Evolutionary conservation across 2,329 filamentous ascomycete genomes (phyloP).

Genomic region (Exophiala alcalophila): DNA sequence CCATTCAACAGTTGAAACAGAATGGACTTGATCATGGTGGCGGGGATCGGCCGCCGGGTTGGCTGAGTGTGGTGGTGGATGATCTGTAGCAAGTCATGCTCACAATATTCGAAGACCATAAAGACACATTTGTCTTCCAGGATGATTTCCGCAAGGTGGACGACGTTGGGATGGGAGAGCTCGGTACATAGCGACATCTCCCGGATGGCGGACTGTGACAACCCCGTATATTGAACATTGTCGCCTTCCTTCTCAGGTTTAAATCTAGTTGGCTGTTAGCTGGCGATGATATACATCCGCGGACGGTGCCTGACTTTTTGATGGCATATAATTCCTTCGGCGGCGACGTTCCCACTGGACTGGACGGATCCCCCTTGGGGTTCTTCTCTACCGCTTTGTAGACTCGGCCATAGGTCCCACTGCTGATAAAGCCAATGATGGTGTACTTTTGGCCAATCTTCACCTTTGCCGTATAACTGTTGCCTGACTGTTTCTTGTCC

Average conservation of each 20-base stretch:
- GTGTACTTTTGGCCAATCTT: slow-evolving; percentile 86
- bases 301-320: slow-evolving; percentile 68
- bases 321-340: slow-evolving; percentile 81
- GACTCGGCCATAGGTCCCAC: slow-evolving; percentile 94
- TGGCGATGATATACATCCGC: not conserved
- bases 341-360: slow-evolving; percentile 15
- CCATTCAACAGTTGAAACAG: slow-evolving; percentile 95
- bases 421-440: slow-evolving; percentile 96
- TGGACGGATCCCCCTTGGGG: slow-evolving; percentile 48
- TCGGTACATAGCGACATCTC: slow-evolving; percentile 98
- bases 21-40: slow-evolving; percentile 85
- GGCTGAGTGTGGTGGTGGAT: slow-evolving; percentile 96
- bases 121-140: slow-evolving; percentile 98
- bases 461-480: slow-evolving; percentile 66
- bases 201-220: slow-evolving; percentile 93
- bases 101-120: slow-evolving; percentile 98
- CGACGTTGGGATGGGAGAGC: slow-evolving; percentile 81
- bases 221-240: slow-evolving; percentile 88
- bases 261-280: slow-evolving; percentile 54
- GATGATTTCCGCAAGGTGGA: slow-evolving; percentile 90
- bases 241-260: slow-evolving; percentile 99
- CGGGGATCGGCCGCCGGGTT: slow-evolving; percentile 81
- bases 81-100: slow-evolving; percentile 94
- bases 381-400: slow-evolving; percentile 87
- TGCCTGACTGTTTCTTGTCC: slow-evolving; percentile 43